These are phyloP conservation scores for Candida dubliniensis DNA, from an alignment of 1,139 yeast species.

Conservation along the genomic window DNA sequence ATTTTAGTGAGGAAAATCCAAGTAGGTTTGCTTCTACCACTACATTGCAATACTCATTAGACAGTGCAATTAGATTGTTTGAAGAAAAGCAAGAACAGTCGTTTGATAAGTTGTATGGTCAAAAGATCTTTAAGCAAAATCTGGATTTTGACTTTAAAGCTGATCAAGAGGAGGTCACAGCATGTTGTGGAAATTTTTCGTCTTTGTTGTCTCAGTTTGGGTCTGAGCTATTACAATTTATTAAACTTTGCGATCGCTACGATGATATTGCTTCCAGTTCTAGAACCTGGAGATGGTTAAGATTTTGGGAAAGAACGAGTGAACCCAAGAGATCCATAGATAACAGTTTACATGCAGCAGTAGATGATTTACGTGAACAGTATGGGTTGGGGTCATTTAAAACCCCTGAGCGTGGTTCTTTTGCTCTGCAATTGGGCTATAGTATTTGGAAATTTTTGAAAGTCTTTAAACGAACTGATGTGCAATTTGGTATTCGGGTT, in stretches of 20 bases:
- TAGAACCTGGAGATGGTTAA: constrained; percentile 53
- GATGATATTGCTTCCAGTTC: constrained; percentile 25
- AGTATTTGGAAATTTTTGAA: constrained; percentile 34
- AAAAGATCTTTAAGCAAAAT: constrained; percentile 47
- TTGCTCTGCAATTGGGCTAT: constrained; percentile 16
- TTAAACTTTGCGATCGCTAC: constrained; percentile 48
- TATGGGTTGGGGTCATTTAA: constrained; percentile 16
- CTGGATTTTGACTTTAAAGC: constrained; percentile 48
- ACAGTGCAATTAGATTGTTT: constrained; percentile 54
- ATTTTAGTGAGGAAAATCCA: constrained; percentile 24
- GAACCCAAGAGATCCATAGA: constrained; percentile 3
- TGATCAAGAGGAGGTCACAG: constrained; percentile 79
- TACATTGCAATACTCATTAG: constrained; percentile 51
- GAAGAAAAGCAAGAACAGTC: constrained; percentile 58
- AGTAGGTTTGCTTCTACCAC: constrained; percentile 36
- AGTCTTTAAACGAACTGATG: constrained; percentile 56
- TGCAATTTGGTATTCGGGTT: constrained; percentile 77
- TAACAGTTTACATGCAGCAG: constrained; percentile 37
- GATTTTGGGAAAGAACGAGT: constrained; percentile 39
- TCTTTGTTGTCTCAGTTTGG: constrained; percentile 65
- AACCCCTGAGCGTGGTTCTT: constrained; percentile 7
- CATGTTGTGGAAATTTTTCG: constrained; percentile 80
- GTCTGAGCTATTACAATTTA: constrained; percentile 51
- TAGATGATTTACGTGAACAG: constrained; percentile 35
- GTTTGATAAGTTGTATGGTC: constrained; percentile 57